Percentiles rank a stretch among this genome's conserved stretches.
Evolutionary conservation across 108 stramenopile genomes (phyloP).

Genomic region (Nannochloropsis granulata): DNA sequence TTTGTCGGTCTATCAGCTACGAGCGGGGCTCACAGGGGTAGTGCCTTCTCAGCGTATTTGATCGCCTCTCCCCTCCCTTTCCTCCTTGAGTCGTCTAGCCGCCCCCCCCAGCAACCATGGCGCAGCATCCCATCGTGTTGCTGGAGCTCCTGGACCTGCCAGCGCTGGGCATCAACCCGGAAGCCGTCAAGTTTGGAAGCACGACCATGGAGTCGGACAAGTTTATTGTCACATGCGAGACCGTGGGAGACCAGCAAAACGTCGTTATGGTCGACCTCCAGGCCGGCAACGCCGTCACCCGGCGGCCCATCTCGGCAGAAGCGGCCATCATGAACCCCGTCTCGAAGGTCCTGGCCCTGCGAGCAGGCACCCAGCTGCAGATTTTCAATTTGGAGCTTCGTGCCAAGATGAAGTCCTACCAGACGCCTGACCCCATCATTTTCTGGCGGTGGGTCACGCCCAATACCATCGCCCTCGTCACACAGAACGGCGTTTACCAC

Average conservation of each 20-base stretch:
- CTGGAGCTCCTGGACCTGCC: background rate
- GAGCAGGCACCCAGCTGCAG: conserved; percentile 76
- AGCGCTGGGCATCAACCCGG: conserved; percentile 14
- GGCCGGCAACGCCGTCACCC: conserved; percentile 69
- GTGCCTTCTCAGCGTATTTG: too few species aligned
- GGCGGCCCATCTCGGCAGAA: conserved; percentile 88
- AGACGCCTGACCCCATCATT: conserved; percentile 67
- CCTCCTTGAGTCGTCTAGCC: background rate
- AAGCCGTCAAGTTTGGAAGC: conserved; percentile 41
- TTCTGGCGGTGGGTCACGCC: conserved; percentile 91
- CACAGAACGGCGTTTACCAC: conserved; percentile 80
- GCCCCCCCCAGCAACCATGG: background rate
- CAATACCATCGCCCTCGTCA: conserved; percentile 78
- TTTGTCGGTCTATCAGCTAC: too few species aligned
- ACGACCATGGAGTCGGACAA: conserved; percentile 50
- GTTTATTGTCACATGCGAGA: conserved; percentile 81
- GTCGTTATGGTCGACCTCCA: conserved; percentile 82
- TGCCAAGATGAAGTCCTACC: conserved; percentile 76
- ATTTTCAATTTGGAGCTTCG: conserved; percentile 91
- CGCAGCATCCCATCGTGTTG: background rate
- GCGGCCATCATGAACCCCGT: conserved; percentile 96
- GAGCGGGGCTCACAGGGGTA: too few species aligned
- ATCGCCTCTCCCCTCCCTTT: background rate
- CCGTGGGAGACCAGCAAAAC: conserved; percentile 35
- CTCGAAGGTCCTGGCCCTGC: conserved; percentile 72